Conservation (phyloP, 495 filamentous ascomycete species). For the Astrothelium subdiscretum region DNA sequence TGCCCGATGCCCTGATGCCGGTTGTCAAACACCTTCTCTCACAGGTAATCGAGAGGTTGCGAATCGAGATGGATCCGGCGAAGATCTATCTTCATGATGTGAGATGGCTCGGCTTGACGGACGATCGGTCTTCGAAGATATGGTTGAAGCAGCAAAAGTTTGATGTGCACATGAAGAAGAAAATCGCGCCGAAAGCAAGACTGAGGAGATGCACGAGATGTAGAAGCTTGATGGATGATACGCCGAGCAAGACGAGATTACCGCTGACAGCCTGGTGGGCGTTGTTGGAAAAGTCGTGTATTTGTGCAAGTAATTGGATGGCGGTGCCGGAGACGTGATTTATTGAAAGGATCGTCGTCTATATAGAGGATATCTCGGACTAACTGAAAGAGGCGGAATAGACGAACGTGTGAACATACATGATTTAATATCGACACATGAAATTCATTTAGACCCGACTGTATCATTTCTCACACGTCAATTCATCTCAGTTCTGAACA, state of each 20-base stretch:
- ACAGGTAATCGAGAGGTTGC: slow-evolving; percentile 7
- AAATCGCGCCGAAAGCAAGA: slow-evolving; percentile 5
- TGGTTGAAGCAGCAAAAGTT: slow-evolving; percentile 2
- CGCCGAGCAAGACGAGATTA: slow-evolving; percentile 15
- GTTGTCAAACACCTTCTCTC: slow-evolving; percentile 14
- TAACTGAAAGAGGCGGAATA: background rate
- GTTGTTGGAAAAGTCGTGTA: slow-evolving; percentile 39
- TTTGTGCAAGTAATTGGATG: slow-evolving; percentile 23
- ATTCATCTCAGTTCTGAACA: background rate
- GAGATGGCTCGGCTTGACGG: slow-evolving; percentile 17
- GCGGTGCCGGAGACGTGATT: background rate
- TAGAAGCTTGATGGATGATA: slow-evolving; percentile 51
- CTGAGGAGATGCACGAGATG: slow-evolving; percentile 47
- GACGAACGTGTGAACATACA: background rate
- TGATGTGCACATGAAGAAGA: slow-evolving; percentile 14
- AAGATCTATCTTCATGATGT: slow-evolving; percentile 18
- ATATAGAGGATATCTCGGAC: too few species aligned
- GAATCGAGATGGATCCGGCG: slow-evolving; percentile 7
- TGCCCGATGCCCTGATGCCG: slow-evolving; percentile 19
- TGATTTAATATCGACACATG: too few species aligned
- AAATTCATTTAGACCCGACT: too few species aligned
- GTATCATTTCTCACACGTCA: too few species aligned
- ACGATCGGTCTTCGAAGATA: slow-evolving; percentile 8
- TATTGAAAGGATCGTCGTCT: too few species aligned
- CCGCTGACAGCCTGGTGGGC: slow-evolving; percentile 39